Evolutionary conservation across 139 green algal species (phyloP), one percentile per base, ranked within the genome.

Genomic region (Asterochloris sp.): DNA sequence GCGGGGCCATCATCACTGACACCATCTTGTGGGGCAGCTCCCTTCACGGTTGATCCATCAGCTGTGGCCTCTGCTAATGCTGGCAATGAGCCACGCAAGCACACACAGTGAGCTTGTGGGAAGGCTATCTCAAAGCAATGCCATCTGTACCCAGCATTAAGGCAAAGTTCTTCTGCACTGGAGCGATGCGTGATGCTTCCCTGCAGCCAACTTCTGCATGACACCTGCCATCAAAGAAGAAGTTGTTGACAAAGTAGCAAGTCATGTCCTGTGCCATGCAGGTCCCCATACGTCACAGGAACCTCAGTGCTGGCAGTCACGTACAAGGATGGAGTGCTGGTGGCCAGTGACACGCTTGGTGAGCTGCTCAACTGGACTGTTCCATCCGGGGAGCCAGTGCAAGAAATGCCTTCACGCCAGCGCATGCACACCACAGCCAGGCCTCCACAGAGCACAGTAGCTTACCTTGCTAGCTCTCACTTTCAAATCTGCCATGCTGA

Each of bases 341-440:
- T 99, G 28, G 97, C 95, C 0, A 90, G 84, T 67, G 97, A 99
- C 86, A 99, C 91, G 1, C 88, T 99, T 60, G 96, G 93, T 95
- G 67, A 16, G 84, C 27, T 29, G 29, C 29, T 76, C 14, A n/a
- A 47, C 1, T 19, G 71, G 29, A 13, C 15, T 24, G 15, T 64
- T 78, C 9, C 17, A 26, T 76, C 19, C 13, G 24, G 23, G 71
- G 29, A 28, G 14, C 10, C 26, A 12, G 12, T 12, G 23, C 61
- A 60, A 15, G n/a, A 71, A 27, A 6, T 12, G 28, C 66, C 47
- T 26, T 73, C 66, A 9, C 15, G 15, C 73, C 24, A 23, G n/a
- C 38, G 38, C 38, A 54, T 54, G 38, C 38, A 6, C 6, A 6
- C 38, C 38, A 54, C 38, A 54, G 38, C 38, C 38, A 54, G 38